A percentile compares a stretch with the other conserved stretches of the same genome.
Conservation (phyloP, 495 filamentous ascomycete species). For the Acidomyces sp. region DNA sequence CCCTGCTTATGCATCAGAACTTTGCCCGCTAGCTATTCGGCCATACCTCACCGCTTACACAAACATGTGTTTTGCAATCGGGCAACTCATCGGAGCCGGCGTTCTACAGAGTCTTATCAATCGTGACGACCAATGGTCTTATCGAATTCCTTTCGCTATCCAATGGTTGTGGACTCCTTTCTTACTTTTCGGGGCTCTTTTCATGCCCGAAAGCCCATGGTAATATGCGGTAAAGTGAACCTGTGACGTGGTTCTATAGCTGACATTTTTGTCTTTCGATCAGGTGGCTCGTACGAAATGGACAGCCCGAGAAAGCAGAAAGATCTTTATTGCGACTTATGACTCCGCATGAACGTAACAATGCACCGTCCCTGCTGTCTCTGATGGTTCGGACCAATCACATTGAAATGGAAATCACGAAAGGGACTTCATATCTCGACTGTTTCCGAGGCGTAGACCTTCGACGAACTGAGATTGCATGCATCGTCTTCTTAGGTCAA, state of each 20-base stretch:
- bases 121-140: constrained; percentile 24
- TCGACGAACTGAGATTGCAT: constrained; percentile 29
- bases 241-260: constrained; percentile 30
- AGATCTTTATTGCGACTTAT: constrained; percentile 23
- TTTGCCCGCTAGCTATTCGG: constrained; percentile 36
- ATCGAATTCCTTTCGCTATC: constrained; percentile 25
- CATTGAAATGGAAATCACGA: constrained; percentile 27
- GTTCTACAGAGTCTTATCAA: constrained; percentile 27
- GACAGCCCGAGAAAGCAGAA: constrained; percentile 25
- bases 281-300: constrained; percentile 30
- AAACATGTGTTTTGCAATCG: constrained; percentile 33
- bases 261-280: constrained; percentile 25
- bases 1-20: constrained; percentile 56
- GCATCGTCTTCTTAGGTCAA: constrained; percentile 60
- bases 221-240: constrained; percentile 32
- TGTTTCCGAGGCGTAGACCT: constrained; percentile 28
- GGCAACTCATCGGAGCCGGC: constrained; percentile 35
- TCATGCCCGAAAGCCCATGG: constrained; percentile 28
- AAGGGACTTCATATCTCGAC: constrained; percentile 25
- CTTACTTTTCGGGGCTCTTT: constrained; percentile 21
- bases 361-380: constrained; percentile 25
- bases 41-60: constrained; percentile 34
- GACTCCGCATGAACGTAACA: constrained; percentile 21
- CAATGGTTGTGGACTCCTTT: constrained; percentile 30
- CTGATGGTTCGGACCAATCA: constrained; percentile 30